Evolutionary conservation across 2,329 filamentous ascomycete species (phyloP).

Genomic region (Cordyceps cicadae): DNA sequence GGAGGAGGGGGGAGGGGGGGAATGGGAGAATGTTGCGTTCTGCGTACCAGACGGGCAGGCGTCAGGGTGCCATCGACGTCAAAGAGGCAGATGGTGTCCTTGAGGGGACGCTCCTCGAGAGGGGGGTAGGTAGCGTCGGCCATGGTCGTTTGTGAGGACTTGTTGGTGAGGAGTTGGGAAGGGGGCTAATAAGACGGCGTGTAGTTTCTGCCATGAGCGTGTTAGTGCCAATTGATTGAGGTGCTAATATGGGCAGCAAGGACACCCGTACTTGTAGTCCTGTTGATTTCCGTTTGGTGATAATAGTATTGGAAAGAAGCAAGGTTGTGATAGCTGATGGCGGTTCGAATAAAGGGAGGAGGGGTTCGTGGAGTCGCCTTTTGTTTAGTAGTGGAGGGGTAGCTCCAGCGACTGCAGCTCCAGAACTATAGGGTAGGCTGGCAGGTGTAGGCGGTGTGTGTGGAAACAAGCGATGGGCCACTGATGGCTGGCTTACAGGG

Average conservation of each 20-base stretch:
- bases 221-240: not conserved
- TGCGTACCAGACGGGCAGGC: slow-evolving; percentile 67
- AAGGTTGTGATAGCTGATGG: not conserved
- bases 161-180: not conserved
- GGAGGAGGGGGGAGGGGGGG: not conserved
- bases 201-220: not conserved
- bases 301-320: not conserved
- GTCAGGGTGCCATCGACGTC: slow-evolving; percentile 94
- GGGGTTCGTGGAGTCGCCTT: not conserved
- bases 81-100: slow-evolving; percentile 91
- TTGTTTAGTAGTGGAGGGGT: not conserved
- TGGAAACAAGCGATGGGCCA: not conserved
- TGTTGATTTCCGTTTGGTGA: not conserved
- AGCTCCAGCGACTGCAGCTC: not conserved
- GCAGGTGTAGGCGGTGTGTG: not conserved
- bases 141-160: slow-evolving; percentile 25
- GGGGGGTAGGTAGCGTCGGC: slow-evolving; percentile 52
- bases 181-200: not conserved
- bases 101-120: slow-evolving; percentile 74
- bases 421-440: not conserved
- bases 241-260: not conserved
- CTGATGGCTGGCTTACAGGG: not conserved
- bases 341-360: not conserved
- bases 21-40: slow-evolving; percentile 22
- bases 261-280: not conserved